Conservation (phyloP, 192 early-diverging fungal genomes). For the Umbelopsis ramanniana region DNA sequence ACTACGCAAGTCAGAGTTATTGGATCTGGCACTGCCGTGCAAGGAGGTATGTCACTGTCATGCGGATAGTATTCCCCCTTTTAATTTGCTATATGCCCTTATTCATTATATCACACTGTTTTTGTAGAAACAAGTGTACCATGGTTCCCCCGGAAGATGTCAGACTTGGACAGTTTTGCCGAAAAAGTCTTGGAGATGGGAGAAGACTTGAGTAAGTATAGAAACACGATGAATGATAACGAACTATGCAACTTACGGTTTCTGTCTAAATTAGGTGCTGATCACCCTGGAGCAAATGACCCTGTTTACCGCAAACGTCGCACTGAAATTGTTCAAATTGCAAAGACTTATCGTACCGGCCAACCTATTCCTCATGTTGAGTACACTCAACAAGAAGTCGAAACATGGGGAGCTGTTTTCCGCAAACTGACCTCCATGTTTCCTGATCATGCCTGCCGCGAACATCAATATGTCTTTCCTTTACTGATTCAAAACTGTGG, state of each 20-base stretch:
- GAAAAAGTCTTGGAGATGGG: constrained; percentile 94
- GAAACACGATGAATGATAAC: neutral
- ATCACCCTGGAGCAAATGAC: constrained; percentile 94
- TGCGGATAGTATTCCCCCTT: neutral
- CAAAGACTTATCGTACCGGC: constrained; percentile 78
- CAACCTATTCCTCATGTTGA: constrained; percentile 78
- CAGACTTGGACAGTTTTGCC: constrained; percentile 91
- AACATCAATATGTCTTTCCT: constrained; percentile 90
- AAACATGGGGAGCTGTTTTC: constrained; percentile 87
- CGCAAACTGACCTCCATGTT: constrained; percentile 76
- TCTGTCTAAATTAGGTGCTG: constrained; percentile 59
- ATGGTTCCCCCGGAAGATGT: constrained; percentile 95
- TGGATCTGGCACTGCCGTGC: constrained; percentile 50
- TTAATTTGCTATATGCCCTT: constrained; percentile 25
- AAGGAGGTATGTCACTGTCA: constrained; percentile 36
- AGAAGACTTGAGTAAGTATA: constrained; percentile 65
- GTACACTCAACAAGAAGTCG: constrained; percentile 79
- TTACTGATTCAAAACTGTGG: constrained; percentile 90
- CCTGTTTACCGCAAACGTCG: constrained; percentile 82
- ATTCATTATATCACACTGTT: neutral
- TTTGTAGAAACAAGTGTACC: constrained; percentile 56
- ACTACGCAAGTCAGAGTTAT: constrained; percentile 74
- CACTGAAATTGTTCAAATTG: constrained; percentile 81
- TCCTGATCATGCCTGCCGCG: constrained; percentile 87
- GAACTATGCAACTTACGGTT: neutral